phyloP scores from a whole-genome alignment of 345 rosid species.

The Schrenkiella parvula region DNA sequence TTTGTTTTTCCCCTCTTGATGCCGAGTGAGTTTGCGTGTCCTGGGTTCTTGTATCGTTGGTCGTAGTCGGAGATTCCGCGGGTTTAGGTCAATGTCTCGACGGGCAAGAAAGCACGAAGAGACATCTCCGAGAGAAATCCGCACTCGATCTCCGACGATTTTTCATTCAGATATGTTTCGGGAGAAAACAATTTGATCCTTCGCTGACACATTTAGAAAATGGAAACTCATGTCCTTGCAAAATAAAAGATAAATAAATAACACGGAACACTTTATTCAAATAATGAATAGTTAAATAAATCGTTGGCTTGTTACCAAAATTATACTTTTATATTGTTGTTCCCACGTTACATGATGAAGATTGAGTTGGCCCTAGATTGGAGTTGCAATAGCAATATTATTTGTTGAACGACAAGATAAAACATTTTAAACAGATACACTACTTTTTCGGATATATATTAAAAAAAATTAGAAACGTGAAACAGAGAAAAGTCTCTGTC shows the following conservation, averaged over 20 bases:
- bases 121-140: constrained; percentile 23
- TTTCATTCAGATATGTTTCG: background rate
- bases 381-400: background rate
- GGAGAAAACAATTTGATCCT: constrained; percentile 4
- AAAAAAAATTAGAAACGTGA: background rate
- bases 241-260: background rate
- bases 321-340: background rate
- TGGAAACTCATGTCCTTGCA: constrained; percentile 2
- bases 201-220: constrained; percentile 6
- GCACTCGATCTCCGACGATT: constrained; percentile 10
- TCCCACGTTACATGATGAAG: background rate
- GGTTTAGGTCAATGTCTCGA: constrained; percentile 25
- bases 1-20: background rate
- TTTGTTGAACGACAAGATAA: background rate
- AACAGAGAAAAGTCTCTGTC: constrained; percentile 12
- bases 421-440: background rate
- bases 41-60: background rate
- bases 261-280: background rate
- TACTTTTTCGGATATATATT: background rate
- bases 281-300: background rate
- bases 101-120: constrained; percentile 25
- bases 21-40: background rate
- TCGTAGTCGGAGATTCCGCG: background rate
- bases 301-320: background rate
- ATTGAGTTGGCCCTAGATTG: background rate